Percentiles rank a stretch among this genome's conserved stretches.
Evolutionary conservation across 169 alveolate genomes (phyloP).

Genomic region (Neospora caninum): DNA sequence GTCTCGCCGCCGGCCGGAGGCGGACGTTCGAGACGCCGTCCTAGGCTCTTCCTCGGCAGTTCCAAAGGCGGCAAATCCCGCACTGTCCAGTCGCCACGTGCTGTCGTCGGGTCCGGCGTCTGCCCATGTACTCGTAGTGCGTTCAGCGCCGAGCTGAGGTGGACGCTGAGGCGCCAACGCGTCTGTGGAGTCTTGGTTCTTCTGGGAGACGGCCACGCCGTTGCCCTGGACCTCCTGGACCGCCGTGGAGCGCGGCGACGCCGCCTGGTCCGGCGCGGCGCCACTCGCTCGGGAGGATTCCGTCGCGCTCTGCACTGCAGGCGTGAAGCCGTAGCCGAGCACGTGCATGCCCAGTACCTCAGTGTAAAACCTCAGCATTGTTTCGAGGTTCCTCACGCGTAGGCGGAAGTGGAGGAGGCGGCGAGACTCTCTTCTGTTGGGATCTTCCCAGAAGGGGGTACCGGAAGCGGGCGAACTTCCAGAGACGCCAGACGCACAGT

Average conservation of each 20-base stretch:
- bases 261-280: background rate
- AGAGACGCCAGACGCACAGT: no score
- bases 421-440: background rate
- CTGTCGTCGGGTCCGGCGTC: background rate
- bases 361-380: conserved; percentile 48
- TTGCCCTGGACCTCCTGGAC: background rate
- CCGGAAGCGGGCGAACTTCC: background rate
- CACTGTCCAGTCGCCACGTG: background rate
- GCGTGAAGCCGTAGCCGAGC: conserved; percentile 28
- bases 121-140: background rate
- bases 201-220: background rate
- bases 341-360: conserved; percentile 55
- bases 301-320: background rate
- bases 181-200: background rate
- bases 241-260: background rate
- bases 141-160: background rate
- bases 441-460: background rate
- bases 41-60: background rate
- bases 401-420: conserved; percentile 56
- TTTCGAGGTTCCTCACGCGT: conserved; percentile 9
- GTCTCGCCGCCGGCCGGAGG: background rate
- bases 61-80: background rate
- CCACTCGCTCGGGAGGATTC: background rate
- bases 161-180: background rate
- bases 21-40: background rate